Percentiles rank a stretch among this genome's conserved stretches.
Evolutionary conservation across 805 yeast species (phyloP).

Genomic region (Yamadazyma scolyti): DNA sequence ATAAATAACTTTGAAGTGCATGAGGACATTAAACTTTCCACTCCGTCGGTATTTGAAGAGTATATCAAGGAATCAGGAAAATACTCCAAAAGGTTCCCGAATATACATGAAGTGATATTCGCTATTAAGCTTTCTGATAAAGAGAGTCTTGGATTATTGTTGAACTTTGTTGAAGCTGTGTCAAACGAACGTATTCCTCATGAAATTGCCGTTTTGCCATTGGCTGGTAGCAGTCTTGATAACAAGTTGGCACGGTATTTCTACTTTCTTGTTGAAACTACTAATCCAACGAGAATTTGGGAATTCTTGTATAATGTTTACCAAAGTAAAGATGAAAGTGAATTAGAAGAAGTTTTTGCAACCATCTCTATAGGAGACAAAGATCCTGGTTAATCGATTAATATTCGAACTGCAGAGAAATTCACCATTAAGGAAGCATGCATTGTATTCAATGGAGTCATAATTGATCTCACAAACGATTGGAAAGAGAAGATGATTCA

Average conservation of each 20-base stretch:
- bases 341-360: constrained; percentile 15
- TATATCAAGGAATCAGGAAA: constrained; percentile 31
- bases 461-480: constrained; percentile 44
- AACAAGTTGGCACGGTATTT: constrained; percentile 25
- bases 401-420: constrained; percentile 18
- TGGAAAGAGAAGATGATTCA: constrained; percentile 56
- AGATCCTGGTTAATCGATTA: constrained; percentile 13
- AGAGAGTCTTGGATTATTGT: constrained; percentile 47
- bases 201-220: constrained; percentile 80
- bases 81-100: constrained; percentile 64
- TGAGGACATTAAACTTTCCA: constrained; percentile 43
- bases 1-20: constrained; percentile 77
- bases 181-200: constrained; percentile 65
- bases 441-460: constrained; percentile 71
- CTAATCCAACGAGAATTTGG: constrained; percentile 30
- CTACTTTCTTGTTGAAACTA: constrained; percentile 28
- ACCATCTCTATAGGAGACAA: constrained; percentile 12
- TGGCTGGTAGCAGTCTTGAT: constrained; percentile 31
- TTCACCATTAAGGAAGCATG: constrained; percentile 44
- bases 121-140: constrained; percentile 57
- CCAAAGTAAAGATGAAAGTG: constrained; percentile 22
- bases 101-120: constrained; percentile 71
- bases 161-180: constrained; percentile 47
- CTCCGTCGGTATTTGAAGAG: constrained; percentile 37
- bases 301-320: constrained; percentile 37